Base-by-base conservation (phyloP, 1,139 yeast species). In the Sugiyamaella pinicola region DNA sequence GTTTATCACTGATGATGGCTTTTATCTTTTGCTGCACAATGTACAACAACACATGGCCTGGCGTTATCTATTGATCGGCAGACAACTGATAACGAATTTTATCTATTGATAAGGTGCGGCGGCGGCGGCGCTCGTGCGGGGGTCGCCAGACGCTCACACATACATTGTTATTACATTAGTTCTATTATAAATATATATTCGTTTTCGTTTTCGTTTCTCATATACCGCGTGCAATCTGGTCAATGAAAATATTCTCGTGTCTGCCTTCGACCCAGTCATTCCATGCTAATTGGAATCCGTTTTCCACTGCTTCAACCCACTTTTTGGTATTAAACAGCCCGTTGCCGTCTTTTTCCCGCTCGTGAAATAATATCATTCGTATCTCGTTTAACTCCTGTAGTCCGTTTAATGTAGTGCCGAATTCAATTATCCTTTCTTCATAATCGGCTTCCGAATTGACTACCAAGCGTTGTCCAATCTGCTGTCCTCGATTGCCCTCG, bases 231-330 rank as follows among this genome's bases (percentile, higher is more conserved):
- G n/a, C n/a, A n/a, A n/a, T n/a, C n/a, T 29, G 28, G 13, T 42
- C 34, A 24, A 45, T 45, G 21, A 45, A 55, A 26, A 55, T 51
- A 33, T 51, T 42, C 17, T 53, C 46, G 40, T 53, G 55, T n/a
- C 39, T 24, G 7, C 58, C 56, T 37, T 34, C 43, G 1, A 64
- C 60, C 71, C 72, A 68, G 31, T 64, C 61, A 3, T 56, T 21
- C 72, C 72, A 68, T 24, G 69, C 69, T 34, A 22, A 31, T 46
- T 58, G 54, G 31, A 57, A 62, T 4, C 67, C 71, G 21, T 51
- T 53, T 47, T 69, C 72, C 4, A 69, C 58, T 33, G 66, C 55
- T 17, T 56, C 41, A 10, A 68, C 71, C 69, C 70, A 69, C 26
- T 59, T 51, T 43, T 58, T 49, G 7, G 72, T 68, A 52, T 67